These are phyloP conservation scores for Neolecta irregularis DNA, from an alignment of 1,139 yeast genomes.

Conservation along the genomic window DNA sequence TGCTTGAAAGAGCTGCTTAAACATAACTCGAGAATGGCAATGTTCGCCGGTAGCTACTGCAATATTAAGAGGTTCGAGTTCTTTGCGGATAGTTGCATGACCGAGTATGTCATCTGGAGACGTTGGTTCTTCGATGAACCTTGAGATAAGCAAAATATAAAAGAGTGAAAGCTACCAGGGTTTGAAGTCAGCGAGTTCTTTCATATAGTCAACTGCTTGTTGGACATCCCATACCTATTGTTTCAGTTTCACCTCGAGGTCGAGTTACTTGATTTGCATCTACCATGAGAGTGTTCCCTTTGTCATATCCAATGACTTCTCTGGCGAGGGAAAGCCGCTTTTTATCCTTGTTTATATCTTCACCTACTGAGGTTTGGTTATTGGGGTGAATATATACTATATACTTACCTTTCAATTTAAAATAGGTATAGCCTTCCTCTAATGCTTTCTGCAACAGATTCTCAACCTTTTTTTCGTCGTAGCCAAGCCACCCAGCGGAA, in stretches of 20 bases:
- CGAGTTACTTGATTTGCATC: constrained; percentile 30
- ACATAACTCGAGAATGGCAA: constrained; percentile 29
- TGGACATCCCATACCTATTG: constrained; percentile 32
- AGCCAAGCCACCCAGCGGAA: constrained; percentile 34
- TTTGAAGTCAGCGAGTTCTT: constrained; percentile 25
- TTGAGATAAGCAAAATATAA: too few relatives aligned
- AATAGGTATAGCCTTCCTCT: constrained; percentile 28
- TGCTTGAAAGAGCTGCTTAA: constrained; percentile 27
- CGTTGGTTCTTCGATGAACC: constrained; percentile 31
- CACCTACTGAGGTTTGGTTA: too few relatives aligned
- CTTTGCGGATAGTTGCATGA: constrained; percentile 26
- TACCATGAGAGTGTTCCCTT: constrained; percentile 23
- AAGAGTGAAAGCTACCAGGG: constrained; percentile 18
- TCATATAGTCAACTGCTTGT: constrained; percentile 29
- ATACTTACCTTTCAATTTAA: constrained; percentile 31
- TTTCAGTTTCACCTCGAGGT: too few relatives aligned
- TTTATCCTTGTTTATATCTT: constrained; percentile 25
- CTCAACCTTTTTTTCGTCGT: constrained; percentile 29
- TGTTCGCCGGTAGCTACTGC: constrained; percentile 32
- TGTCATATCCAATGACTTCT: constrained; percentile 28
- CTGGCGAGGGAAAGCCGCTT: constrained; percentile 27
- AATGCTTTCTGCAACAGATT: constrained; percentile 23
- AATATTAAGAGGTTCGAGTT: constrained; percentile 26
- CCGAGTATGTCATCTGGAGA: constrained; percentile 30
- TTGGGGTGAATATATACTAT: too few relatives aligned